Evolutionary conservation across 2,329 filamentous ascomycete species (phyloP), one percentile per base, ranked within the genome.

Genomic region (Trichoderma sp.): DNA sequence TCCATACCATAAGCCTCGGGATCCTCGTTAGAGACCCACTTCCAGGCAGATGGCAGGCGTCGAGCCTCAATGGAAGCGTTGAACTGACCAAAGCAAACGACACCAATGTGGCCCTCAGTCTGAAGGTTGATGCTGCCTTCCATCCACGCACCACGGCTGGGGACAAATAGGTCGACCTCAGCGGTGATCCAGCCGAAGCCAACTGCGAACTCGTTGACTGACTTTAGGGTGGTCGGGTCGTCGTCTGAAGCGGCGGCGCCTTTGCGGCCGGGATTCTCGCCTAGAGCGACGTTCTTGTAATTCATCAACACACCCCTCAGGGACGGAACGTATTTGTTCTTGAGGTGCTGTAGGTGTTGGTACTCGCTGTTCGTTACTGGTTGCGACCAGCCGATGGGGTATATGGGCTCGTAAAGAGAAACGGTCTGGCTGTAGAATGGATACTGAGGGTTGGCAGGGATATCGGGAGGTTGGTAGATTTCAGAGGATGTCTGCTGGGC

Each of bases 11-110:
- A 76, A 0, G 80, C 81, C 64, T 83, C 81, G 2, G 78, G 75
- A 7, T 81, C 78, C 69, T 82, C 84, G 39, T 89, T 86, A 12
- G 90, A 88, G 17, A 93, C 86, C 92, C 94, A 98, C 73, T 85
- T 89, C 96, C 95, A 99, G 28, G 88, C 87, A 15, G 84, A 81
- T 0, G 96, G 96, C 17, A 99, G 84, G 43, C 93, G 87, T 73
- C 88, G 88, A 26, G 91, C 87, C 76, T 95, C 92, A 72, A 99
- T 93, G 57, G 92, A 93, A 1, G 95, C 93, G 76, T 96, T 97
- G 86, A 98, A 98, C 75, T 94, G 89, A 80, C 95, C 95, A 82
- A 94, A 95, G 80, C 94, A 96, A 12, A 97, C 90, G 3, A 98
- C 88, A 23, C 95, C 95, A 7, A 99, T 87, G 78, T 98, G 94